Evolutionary conservation across 2,329 filamentous ascomycete genomes (phyloP).

Genomic region (Hyphodiscus sp.): DNA sequence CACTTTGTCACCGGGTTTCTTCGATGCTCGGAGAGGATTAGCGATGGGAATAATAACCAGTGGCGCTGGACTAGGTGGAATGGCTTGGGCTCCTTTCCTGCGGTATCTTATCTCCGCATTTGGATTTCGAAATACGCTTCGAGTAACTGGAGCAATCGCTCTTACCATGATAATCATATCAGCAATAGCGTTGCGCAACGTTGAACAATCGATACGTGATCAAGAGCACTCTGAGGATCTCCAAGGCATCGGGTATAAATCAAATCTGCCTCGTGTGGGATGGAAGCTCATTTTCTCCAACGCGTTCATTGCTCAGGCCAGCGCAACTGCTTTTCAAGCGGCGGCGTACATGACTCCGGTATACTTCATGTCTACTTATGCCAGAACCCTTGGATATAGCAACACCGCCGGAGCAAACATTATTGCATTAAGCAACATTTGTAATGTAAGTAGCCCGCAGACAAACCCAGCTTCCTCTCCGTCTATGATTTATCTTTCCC

Average conservation of each 20-base stretch:
- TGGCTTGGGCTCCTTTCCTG: slow-evolving; percentile 27
- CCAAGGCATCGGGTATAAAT: too few relatives aligned
- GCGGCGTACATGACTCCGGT: slow-evolving; percentile 35
- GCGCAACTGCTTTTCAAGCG: slow-evolving; percentile 32
- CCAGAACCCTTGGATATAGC: slow-evolving; percentile 33
- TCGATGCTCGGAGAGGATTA: slow-evolving; percentile 30
- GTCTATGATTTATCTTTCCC: too few relatives aligned
- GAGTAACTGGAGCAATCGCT: slow-evolving; percentile 29
- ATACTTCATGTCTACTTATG: slow-evolving; percentile 34
- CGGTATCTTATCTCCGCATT: slow-evolving; percentile 17
- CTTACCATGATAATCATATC: slow-evolving; percentile 24
- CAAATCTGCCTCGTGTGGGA: slow-evolving; percentile 29
- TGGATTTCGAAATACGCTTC: slow-evolving; percentile 34
- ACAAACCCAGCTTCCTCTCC: too few relatives aligned
- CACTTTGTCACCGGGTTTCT: slow-evolving; percentile 34
- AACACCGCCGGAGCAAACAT: slow-evolving; percentile 32
- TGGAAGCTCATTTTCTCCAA: slow-evolving; percentile 30
- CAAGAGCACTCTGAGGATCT: too few relatives aligned
- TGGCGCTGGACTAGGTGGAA: slow-evolving; percentile 34
- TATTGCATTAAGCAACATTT: slow-evolving; percentile 34
- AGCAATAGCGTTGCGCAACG: slow-evolving; percentile 4
- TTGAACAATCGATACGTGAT: too few relatives aligned
- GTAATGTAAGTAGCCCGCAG: too few relatives aligned
- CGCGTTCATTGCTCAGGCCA: slow-evolving; percentile 33
- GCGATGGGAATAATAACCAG: slow-evolving; percentile 35